Evolutionary conservation across 2,329 filamentous ascomycete genomes (phyloP), one percentile per base, ranked within the genome.

Genomic region (Curvularia verruculosa): DNA sequence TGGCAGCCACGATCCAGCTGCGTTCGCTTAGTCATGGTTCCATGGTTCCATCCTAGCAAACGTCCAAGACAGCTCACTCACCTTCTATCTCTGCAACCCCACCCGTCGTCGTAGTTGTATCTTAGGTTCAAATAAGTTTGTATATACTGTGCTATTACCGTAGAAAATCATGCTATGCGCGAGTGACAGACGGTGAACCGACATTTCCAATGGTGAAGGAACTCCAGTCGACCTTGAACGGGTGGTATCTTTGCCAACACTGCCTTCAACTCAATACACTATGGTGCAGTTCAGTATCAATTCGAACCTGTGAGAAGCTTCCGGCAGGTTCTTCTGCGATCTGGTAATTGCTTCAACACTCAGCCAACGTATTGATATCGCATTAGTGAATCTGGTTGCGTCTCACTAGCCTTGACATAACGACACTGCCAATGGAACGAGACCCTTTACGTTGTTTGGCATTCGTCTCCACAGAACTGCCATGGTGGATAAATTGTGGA

Each of bases 21-120:
- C 29, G 8, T 46, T 21, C 41, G 51, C 55, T 58, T 58, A 58
- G 54, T 57, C 54, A 57, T 48, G 21, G 5, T 3, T 41, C 13
- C 54, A 57, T 48, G 21, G 5, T 3, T 41, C 13, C 24, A 39
- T n/a, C 39, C 19, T 15, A 26, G 13, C 15, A 21, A 36, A 21
- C n/a, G 13, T 10, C 18, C 19, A 47, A 29, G 28, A 29, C 8
- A 36, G 15, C 6, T 40, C 29, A n/a, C 40, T 26, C 19, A 41
- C 34, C 28, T 26, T 52, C 9, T 18, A 37, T 36, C 23, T n/a
- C 24, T 28, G 13, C 19, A 43, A 23, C 26, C 26, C 9, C 26
- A 31, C 10, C n/a, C 24, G 12, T 19, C 34, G 31, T 13, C n/a
- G 9, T 29, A 10, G 15, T 28, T 24, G 23, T 29, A 21, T 26